Conservation (phyloP, 257 asterid genomes). For the Solanum neorickii region DNA sequence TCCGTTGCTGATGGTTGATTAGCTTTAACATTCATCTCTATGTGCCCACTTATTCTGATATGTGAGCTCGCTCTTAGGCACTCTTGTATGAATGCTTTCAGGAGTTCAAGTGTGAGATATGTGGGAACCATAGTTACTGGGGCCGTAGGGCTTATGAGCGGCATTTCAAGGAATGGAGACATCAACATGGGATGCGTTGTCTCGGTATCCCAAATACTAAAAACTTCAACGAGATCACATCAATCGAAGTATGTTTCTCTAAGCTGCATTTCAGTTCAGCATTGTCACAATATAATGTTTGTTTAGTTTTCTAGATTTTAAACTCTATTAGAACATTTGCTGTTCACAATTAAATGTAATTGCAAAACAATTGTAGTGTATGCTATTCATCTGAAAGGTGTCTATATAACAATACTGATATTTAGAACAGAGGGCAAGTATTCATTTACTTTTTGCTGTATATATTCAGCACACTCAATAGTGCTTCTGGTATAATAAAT, state of each 20-base stretch:
- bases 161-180: conserved; percentile 98
- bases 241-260: conserved; percentile 50
- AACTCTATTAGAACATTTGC: not conserved
- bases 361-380: not conserved
- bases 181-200: conserved; percentile 99
- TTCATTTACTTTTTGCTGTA: not conserved
- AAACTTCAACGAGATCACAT: conserved; percentile 88
- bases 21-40: not conserved
- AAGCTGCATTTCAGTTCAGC: not conserved
- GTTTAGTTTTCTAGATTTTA: not conserved
- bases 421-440: not conserved
- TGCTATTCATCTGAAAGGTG: not conserved
- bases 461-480: not conserved
- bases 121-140: conserved; percentile 99
- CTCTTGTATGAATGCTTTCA: conserved; percentile 11
- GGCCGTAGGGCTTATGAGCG: conserved; percentile 99
- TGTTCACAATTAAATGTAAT: not conserved
- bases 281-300: not conserved
- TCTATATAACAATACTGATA: not conserved
- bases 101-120: conserved; percentile 98
- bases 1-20: not conserved
- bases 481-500: not conserved
- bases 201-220: conserved; percentile 96
- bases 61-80: not conserved
- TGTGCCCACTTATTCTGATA: not conserved